phyloP scores from a whole-genome alignment of 768 basidiomycete genomes.

The Vararia minispora region DNA sequence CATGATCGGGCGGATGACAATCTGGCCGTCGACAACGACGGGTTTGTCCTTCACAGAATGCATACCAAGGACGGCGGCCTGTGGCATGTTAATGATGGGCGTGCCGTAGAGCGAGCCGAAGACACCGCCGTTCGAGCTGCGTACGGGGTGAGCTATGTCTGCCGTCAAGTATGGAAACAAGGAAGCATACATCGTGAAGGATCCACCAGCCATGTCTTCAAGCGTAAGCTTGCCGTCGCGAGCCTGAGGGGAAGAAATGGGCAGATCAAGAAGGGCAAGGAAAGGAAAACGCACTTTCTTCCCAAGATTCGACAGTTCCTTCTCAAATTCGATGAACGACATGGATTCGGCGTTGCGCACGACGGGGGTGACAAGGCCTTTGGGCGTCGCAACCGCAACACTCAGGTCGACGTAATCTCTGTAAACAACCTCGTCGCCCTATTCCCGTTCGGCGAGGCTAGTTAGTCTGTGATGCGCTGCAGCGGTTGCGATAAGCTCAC shows the following conservation, averaged over 20 bases:
- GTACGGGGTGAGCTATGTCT: constrained; percentile 2
- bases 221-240: constrained; percentile 88
- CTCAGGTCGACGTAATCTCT: constrained; percentile 87
- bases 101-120: constrained; percentile 96
- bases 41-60: constrained; percentile 88
- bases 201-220: constrained; percentile 96
- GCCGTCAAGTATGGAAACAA: background rate
- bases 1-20: constrained; percentile 97
- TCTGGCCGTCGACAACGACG: constrained; percentile 88
- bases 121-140: constrained; percentile 94
- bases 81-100: constrained; percentile 98
- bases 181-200: constrained; percentile 89
- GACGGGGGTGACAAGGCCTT: constrained; percentile 94
- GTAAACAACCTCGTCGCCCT: constrained; percentile 85
- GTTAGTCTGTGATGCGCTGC: constrained; percentile 15
- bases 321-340: constrained; percentile 86
- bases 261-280: constrained; percentile 2
- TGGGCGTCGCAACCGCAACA: constrained; percentile 94
- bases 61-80: constrained; percentile 94
- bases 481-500: constrained; percentile 16
- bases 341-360: constrained; percentile 83
- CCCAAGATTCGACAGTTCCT: constrained; percentile 81
- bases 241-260: constrained; percentile 34
- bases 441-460: constrained; percentile 18
- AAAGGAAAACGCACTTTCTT: constrained; percentile 52